Conservation (phyloP, 345 rosid genomes). For the Atalantia buxifolia region DNA sequence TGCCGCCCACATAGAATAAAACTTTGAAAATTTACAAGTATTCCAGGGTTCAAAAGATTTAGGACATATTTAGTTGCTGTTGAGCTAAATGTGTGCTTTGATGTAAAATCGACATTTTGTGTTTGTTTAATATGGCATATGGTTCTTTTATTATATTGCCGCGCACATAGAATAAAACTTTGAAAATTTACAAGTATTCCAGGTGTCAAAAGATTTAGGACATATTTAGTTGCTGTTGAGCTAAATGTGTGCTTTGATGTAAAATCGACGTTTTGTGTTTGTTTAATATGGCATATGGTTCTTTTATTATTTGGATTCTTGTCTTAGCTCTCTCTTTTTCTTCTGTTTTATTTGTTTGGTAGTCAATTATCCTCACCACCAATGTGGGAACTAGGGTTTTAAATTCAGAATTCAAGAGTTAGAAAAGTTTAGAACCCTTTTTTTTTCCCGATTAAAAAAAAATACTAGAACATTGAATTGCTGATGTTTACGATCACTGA, state of each 20-base stretch:
- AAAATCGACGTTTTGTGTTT: not conserved
- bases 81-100: not conserved
- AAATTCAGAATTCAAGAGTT: not conserved
- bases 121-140: not conserved
- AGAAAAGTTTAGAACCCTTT: no score
- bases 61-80: not conserved
- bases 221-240: not conserved
- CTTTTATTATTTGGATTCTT: no score
- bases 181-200: no score
- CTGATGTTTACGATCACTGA: no score
- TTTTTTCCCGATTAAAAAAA: no score
- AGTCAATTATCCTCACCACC: not conserved
- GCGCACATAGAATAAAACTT: no score
- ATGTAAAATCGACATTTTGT: not conserved
- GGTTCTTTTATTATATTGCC: no score
- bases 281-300: not conserved
- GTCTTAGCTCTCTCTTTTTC: not conserved
- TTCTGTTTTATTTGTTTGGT: not conserved
- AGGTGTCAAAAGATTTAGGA: no score
- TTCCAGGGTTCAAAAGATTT: not conserved
- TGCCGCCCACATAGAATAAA: not conserved
- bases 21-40: conserved; percentile 9
- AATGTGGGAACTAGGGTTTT: not conserved
- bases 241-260: not conserved
- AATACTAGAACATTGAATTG: no score